Conservation (phyloP, 2,329 filamentous ascomycete genomes). For the Lasiodiplodia hormozganensis region DNA sequence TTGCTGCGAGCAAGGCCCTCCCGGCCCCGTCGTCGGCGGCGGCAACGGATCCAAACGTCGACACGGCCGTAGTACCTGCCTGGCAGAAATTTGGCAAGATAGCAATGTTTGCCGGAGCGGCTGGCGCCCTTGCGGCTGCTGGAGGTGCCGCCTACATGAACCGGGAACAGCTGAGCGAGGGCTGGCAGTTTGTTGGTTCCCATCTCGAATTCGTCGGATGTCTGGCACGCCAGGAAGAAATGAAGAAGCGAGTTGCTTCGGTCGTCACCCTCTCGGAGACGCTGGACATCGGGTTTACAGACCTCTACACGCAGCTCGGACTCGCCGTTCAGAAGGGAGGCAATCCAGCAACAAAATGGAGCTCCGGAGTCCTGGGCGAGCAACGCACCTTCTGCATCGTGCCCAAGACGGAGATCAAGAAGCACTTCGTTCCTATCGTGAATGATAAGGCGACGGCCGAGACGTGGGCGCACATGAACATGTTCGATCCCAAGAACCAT, state of each 20-base stretch:
- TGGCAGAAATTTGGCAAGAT: constrained; percentile 87
- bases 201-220: constrained; percentile 95
- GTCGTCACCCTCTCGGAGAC: constrained; percentile 70
- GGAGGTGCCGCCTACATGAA: constrained; percentile 87
- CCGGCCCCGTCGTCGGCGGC: constrained; percentile 42
- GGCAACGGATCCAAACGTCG: constrained; percentile 43
- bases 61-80: constrained; percentile 52
- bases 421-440: constrained; percentile 53
- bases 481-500: constrained; percentile 78
- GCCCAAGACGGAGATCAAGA: constrained; percentile 43
- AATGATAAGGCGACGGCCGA: constrained; percentile 85
- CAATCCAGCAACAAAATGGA: constrained; percentile 51
- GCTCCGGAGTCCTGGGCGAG: constrained; percentile 67
- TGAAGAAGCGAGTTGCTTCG: constrained; percentile 74
- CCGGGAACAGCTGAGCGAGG: constrained; percentile 77
- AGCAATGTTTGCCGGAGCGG: constrained; percentile 83
- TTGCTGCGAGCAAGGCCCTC: constrained; percentile 45
- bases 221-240: constrained; percentile 81
- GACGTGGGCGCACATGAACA: constrained; percentile 77
- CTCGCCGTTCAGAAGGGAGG: constrained; percentile 62
- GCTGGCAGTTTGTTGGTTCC: constrained; percentile 82
- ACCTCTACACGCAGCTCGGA: constrained; percentile 87
- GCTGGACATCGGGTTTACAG: constrained; percentile 77
- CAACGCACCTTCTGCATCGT: constrained; percentile 86
- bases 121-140: constrained; percentile 79